Evolutionary conservation across 108 stramenopile genomes (phyloP), one percentile per base, ranked within the genome.

Genomic region (Nitzschia putrida): DNA sequence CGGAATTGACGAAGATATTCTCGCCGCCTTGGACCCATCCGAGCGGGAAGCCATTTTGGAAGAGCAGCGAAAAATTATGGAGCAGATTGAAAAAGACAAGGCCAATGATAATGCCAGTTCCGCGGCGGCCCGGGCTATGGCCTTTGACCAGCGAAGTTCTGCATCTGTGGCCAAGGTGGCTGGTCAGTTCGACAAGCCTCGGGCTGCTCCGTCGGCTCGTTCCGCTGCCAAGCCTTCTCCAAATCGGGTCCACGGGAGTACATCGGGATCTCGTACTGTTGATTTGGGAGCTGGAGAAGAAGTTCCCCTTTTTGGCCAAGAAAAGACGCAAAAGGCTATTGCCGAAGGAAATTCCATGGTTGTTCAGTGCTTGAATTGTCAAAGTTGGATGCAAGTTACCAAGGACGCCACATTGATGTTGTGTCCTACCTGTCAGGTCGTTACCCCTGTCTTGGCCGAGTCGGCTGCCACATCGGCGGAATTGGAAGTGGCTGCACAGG

Each of bases 331-430:
- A 57, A 58, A 80, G 54, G 91, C 91, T 12, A 89, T 92, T 43
- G 66, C 81, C 47, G 81, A 85, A 21, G 91, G 91, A 8, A 88
- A 80, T 10, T 88, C 88, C 8, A 57, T 86, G 10, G 53, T 92
- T 26, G 85, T 89, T 0, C 84, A 89, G 57, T 92, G 91, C 49
- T 70, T 89, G 43, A 79, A 78, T 57, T 92, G 91, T 64, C 68
- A 88, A 44, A 86, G 88, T 79, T 86, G 85, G 88, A 92, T 92
- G 91, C 91, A 92, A 67, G 86, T 92, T 0, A 87, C 87, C 0
- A 81, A 73, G 38, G 72, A 71, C 39, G 91, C 91, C 20, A 82
- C 85, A 0, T 57, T 92, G 7, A 89, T 92, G 91, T 88, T 86
- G 53, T 92, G 91, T 71, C 91, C 91, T 7, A 77, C 86, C 1